Base-by-base conservation (phyloP, 2,329 filamentous ascomycete species). In the Aspergillus sp. region DNA sequence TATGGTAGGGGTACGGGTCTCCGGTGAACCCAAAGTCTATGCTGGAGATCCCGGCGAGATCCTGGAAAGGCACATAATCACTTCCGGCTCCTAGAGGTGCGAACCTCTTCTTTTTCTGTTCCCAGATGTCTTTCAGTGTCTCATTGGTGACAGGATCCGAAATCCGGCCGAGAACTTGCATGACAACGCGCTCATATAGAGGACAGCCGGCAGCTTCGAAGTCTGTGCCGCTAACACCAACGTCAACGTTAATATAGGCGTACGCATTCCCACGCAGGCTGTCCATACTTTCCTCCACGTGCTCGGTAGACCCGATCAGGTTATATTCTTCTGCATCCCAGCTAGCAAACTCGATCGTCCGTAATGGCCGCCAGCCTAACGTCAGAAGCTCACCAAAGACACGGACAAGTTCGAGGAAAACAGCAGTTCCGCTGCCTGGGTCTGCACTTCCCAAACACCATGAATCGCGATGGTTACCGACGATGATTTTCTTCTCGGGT, bases 311-410 rank as follows among this genome's bases (percentile, higher is more conserved):
- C 8, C 95, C 95, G 57, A 96, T 90, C 46, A 95, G 79, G 74
- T 97, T 97, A 78, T 96, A 98, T 74, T 93, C 91, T 65, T 89
- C 89, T 4, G 86, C 95, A 73, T 99, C 95, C 95, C 95, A 99
- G 34, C 91, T 96, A 69, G 93, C 92, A 73, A 99, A 98, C 72
- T 96, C 90, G 63, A 99, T 96, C 3, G 91, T 96, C n/a, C 95
- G 88, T 15, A 96, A 80, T 1, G 95, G 95, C 24, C 90, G 84
- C 95, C 95, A 99, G 53, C 93, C 93, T 57, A 86, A 84, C 15
- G 81, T 75, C 20, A 87, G 81, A 15, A 98, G 83, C 62, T 91
- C 86, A 41, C 92, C 91, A 67, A 99, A 90, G 49, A 96, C 86
- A 45, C 89, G 87, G 20, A 90, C 87, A 57, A 98, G 82, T 77